Percentiles rank a stretch among this genome's conserved stretches.
phyloP scores from a whole-genome alignment of 148 eudicot species.

The Arbutus unedo region DNA sequence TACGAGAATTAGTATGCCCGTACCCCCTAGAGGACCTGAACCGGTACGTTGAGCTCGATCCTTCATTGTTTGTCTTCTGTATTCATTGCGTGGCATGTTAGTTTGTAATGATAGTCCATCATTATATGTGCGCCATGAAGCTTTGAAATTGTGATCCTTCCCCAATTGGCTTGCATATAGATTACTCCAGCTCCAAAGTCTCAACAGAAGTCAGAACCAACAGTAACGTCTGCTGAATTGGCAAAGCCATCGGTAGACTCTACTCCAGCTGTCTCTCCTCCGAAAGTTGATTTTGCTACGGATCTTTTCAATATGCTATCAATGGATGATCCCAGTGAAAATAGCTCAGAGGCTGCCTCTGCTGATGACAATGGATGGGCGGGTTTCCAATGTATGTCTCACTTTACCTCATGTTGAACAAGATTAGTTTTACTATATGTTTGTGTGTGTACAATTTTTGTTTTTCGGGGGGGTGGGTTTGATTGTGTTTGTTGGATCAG shows the following conservation, averaged over 20 bases:
- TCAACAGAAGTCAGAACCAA: conserved; percentile 52
- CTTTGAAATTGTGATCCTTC: conserved; percentile 11
- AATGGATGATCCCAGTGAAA: conserved; percentile 66
- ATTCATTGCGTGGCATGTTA: conserved; percentile 1
- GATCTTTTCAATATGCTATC: conserved; percentile 96
- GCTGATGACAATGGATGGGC: conserved; percentile 87
- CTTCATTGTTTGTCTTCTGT: conserved; percentile 7
- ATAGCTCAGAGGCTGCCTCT: conserved; percentile 48
- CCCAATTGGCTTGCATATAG: conserved; percentile 33
- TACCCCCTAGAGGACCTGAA: conserved; percentile 75
- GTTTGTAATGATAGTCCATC: background rate
- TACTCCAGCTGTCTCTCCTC: conserved; percentile 43
- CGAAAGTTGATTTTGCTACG: conserved; percentile 83
- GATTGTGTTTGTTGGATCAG: no score
- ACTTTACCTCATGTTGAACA: conserved; percentile 8
- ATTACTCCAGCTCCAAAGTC: conserved; percentile 44
- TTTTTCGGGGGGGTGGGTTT: no score
- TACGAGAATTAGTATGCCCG: conserved; percentile 63
- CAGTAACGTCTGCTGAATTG: conserved; percentile 43
- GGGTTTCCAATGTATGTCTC: conserved; percentile 82
- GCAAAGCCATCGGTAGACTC: conserved; percentile 41
- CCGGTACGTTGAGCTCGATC: conserved; percentile 41
- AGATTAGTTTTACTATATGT: background rate
- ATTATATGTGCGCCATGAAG: background rate
- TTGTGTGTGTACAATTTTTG: background rate